Conservation (phyloP, 2,329 filamentous ascomycete genomes). For the Beauveria sp. region DNA sequence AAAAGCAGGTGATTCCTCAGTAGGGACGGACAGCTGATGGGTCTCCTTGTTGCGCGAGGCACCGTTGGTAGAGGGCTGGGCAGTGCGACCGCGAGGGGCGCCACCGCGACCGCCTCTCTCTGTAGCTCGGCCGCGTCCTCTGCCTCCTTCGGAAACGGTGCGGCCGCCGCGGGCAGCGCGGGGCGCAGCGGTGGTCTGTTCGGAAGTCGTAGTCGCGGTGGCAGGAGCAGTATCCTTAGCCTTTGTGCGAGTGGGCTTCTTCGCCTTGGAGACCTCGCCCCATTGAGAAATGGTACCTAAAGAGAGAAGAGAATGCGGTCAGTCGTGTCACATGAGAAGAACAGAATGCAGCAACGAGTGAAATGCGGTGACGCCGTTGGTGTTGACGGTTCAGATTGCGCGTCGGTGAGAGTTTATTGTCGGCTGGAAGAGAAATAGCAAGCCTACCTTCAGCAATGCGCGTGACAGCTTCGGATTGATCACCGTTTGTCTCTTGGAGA, state of each 20-base stretch:
- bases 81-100: slow-evolving; percentile 54
- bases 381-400: not conserved
- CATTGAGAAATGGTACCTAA: slow-evolving; percentile 74
- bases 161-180: slow-evolving; percentile 54
- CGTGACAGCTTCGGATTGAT: slow-evolving; percentile 66
- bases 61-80: slow-evolving; percentile 49
- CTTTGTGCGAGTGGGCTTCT: slow-evolving; percentile 56
- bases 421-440: not conserved
- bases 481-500: slow-evolving; percentile 78
- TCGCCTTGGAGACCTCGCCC: slow-evolving; percentile 73
- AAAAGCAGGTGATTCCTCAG: slow-evolving; percentile 56
- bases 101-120: slow-evolving; percentile 51
- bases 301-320: slow-evolving; percentile 17
- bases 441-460: slow-evolving; percentile 69
- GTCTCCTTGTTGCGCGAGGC: slow-evolving; percentile 51
- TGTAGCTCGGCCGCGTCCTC: slow-evolving; percentile 53
- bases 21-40: slow-evolving; percentile 55
- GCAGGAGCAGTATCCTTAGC: slow-evolving; percentile 50
- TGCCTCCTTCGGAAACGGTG: slow-evolving; percentile 51
- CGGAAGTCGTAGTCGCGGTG: slow-evolving; percentile 34
- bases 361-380: not conserved
- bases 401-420: not conserved
- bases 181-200: slow-evolving; percentile 37
- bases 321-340: slow-evolving; percentile 16
- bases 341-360: not conserved